A percentile compares a stretch with the other conserved stretches of the same genome.
Evolutionary conservation across 2,329 filamentous ascomycete genomes (phyloP).

Genomic region (Alternaria novae-zelandiae): DNA sequence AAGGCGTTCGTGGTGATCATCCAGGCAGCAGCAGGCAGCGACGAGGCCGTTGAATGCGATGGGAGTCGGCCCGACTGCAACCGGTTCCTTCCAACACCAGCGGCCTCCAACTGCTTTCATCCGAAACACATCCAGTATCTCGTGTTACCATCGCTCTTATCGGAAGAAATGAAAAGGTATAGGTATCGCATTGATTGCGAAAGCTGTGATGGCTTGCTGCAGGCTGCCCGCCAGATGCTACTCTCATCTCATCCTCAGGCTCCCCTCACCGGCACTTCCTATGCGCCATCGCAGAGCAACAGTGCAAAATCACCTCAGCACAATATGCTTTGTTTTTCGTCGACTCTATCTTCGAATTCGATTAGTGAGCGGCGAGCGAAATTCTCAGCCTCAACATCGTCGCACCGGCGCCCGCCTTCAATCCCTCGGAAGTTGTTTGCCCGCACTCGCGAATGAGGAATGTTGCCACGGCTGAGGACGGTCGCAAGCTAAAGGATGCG

Average conservation of each 20-base stretch:
- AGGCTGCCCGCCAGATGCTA: neutral
- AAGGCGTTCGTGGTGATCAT: neutral
- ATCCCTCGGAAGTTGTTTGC: neutral
- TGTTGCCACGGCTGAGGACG: neutral
- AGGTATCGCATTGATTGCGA: neutral
- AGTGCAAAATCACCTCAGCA: too few species aligned
- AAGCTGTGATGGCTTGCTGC: neutral
- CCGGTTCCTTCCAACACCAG: neutral
- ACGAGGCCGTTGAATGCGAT: neutral
- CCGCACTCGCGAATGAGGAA: neutral
- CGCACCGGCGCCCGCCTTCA: neutral
- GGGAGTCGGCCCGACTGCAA: neutral
- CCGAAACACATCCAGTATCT: neutral
- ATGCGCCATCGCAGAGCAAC: neutral
- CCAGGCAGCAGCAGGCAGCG: conserved; percentile 11
- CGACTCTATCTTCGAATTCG: neutral
- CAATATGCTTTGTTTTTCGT: neutral
- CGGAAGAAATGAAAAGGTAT: neutral
- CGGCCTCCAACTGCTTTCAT: neutral
- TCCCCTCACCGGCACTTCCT: neutral
- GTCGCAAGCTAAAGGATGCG: neutral
- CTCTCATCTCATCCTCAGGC: neutral
- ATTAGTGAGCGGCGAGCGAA: neutral
- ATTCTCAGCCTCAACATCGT: neutral
- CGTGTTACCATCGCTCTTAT: neutral